These are phyloP conservation scores for Trapa bicornis DNA, from an alignment of 345 rosid species.

Conservation along the genomic window DNA sequence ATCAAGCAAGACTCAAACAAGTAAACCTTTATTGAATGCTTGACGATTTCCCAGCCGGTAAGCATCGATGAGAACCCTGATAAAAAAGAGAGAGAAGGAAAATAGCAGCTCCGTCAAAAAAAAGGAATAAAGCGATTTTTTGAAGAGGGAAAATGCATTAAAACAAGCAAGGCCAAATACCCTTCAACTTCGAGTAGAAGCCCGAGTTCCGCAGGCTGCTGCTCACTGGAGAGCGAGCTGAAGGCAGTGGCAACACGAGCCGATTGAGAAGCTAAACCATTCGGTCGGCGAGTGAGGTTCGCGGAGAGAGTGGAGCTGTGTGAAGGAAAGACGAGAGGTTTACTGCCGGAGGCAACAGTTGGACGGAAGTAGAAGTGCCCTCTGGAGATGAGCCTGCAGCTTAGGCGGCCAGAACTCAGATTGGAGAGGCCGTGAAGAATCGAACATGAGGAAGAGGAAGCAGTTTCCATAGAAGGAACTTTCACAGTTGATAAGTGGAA, in stretches of 20 bases:
- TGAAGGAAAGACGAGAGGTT: constrained; percentile 12
- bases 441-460: constrained; percentile 24
- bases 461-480: constrained; percentile 1
- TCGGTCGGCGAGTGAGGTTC: constrained; percentile 19
- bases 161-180: constrained; percentile 16
- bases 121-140: neutral
- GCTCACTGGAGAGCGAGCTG: constrained; percentile 26
- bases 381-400: neutral
- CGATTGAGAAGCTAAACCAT: constrained; percentile 17
- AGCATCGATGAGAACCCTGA: constrained; percentile 78
- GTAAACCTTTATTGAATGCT: constrained; percentile 68
- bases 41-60: constrained; percentile 69
- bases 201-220: constrained; percentile 44
- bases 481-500: neutral
- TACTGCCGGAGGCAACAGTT: constrained; percentile 9
- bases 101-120: neutral
- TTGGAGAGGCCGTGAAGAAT: constrained; percentile 21
- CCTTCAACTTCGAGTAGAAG: constrained; percentile 90
- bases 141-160: neutral
- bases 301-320: constrained; percentile 17
- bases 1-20: neutral
- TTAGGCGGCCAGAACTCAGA: neutral
- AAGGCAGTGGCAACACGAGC: constrained; percentile 10
- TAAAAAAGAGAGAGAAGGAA: neutral
- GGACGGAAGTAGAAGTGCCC: constrained; percentile 3